These are phyloP conservation scores for Aaosphaeria pasadenensis DNA, from an alignment of 2,329 filamentous ascomycete species.

Conservation along the genomic window DNA sequence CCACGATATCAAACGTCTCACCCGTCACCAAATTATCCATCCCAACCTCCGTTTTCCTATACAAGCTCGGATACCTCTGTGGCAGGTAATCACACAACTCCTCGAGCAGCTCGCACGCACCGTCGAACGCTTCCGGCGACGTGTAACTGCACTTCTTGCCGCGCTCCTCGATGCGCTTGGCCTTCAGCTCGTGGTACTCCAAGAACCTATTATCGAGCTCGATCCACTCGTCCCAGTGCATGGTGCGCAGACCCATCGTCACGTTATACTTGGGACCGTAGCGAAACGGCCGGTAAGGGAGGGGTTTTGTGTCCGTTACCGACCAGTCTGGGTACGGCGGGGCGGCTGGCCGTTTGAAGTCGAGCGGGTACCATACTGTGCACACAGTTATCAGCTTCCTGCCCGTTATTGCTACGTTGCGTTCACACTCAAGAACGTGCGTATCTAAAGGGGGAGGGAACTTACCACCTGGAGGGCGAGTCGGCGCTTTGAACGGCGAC, in stretches of 20 bases:
- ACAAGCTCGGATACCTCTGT: constrained; percentile 71
- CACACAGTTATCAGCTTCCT: no score
- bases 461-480: constrained; percentile 48
- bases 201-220: constrained; percentile 79
- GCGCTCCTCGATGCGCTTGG: constrained; percentile 63
- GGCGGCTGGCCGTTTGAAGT: constrained; percentile 60
- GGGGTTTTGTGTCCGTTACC: constrained; percentile 64
- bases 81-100: constrained; percentile 70
- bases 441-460: neutral
- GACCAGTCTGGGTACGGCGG: constrained; percentile 67
- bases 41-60: constrained; percentile 59
- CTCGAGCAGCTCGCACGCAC: constrained; percentile 72
- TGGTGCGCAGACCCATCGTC: constrained; percentile 72
- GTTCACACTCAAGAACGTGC: neutral
- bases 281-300: constrained; percentile 76
- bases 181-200: constrained; percentile 70
- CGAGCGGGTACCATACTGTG: constrained; percentile 54
- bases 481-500: constrained; percentile 29
- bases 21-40: constrained; percentile 69
- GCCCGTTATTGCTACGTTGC: no score
- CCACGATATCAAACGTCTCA: constrained; percentile 67
- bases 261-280: constrained; percentile 74
- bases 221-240: constrained; percentile 74
- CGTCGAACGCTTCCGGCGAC: constrained; percentile 66
- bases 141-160: constrained; percentile 67